phyloP scores from a whole-genome alignment of 192 early-diverging fungal species.

The Allomyces javanicus region DNA sequence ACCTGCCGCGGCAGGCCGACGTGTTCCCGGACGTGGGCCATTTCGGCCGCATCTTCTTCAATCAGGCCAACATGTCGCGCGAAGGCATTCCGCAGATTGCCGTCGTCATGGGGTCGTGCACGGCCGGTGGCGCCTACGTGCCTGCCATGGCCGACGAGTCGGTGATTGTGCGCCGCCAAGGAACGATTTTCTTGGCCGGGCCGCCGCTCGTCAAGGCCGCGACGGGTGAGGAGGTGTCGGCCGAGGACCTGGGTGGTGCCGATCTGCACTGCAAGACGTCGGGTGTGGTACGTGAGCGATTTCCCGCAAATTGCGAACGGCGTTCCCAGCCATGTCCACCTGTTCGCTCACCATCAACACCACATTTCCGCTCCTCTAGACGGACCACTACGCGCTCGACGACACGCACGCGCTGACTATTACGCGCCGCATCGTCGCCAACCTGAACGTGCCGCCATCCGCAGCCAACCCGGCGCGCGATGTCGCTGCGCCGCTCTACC shows the following conservation, averaged over 20 bases:
- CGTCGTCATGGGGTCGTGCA: constrained; percentile 93
- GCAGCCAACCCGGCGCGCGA: background rate
- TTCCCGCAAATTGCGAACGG: background rate
- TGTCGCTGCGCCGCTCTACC: constrained; percentile 58
- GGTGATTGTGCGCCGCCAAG: constrained; percentile 85
- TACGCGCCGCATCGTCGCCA: constrained; percentile 66
- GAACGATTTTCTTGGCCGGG: constrained; percentile 90
- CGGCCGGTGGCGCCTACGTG: constrained; percentile 91
- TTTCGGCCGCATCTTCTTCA: constrained; percentile 92
- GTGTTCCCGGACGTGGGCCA: constrained; percentile 89
- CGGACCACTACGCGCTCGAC: constrained; percentile 71
- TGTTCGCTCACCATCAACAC: background rate
- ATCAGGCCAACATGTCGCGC: constrained; percentile 63
- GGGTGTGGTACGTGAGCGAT: background rate
- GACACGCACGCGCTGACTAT: constrained; percentile 76
- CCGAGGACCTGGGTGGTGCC: constrained; percentile 86
- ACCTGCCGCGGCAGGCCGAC: constrained; percentile 79
- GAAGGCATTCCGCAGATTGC: constrained; percentile 84
- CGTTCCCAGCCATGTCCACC: background rate
- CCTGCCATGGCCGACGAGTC: constrained; percentile 97
- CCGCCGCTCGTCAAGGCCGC: constrained; percentile 92
- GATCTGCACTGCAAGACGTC: constrained; percentile 70
- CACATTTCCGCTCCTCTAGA: constrained; percentile 6
- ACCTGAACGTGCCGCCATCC: constrained; percentile 40
- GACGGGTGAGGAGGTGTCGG: constrained; percentile 80